phyloP scores from a whole-genome alignment of 75 land plant species.

The Pinus albicaulis region DNA sequence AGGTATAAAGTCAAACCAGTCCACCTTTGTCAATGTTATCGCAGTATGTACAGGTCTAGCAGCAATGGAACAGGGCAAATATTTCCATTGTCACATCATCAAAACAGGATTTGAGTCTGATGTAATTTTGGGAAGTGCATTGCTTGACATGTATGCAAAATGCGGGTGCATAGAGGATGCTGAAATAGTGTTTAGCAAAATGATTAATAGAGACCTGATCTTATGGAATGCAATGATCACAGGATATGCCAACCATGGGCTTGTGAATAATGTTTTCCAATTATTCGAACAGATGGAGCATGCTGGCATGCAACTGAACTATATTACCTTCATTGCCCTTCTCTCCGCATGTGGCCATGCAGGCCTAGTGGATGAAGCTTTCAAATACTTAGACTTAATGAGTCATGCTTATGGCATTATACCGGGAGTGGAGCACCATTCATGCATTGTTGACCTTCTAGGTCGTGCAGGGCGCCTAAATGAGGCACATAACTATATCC shows the following conservation, averaged over 20 bases:
- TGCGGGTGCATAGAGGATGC: background rate
- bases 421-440: background rate
- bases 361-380: slow-evolving; percentile 5
- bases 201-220: background rate
- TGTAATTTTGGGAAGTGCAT: background rate
- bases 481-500: background rate
- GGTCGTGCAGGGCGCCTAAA: background rate
- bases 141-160: background rate
- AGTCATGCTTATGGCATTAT: background rate
- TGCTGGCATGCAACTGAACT: slow-evolving; percentile 3
- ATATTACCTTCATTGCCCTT: slow-evolving; percentile 7
- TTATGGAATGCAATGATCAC: slow-evolving; percentile 4
- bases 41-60: slow-evolving; percentile 29
- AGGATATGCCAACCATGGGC: background rate
- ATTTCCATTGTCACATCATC: slow-evolving; percentile 36
- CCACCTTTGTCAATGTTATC: slow-evolving; percentile 33
- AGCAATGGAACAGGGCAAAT: slow-evolving; percentile 30
- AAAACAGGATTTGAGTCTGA: slow-evolving; percentile 8
- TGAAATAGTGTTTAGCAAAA: background rate
- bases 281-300: background rate
- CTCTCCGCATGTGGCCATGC: slow-evolving; percentile 11
- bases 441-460: background rate
- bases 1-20: slow-evolving; percentile 24
- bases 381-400: slow-evolving; percentile 8
- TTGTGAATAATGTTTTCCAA: background rate